Percentiles rank a stretch among this genome's conserved stretches.
Conservation (phyloP, 495 filamentous ascomycete species). For the Xylaria flabelliformis region DNA sequence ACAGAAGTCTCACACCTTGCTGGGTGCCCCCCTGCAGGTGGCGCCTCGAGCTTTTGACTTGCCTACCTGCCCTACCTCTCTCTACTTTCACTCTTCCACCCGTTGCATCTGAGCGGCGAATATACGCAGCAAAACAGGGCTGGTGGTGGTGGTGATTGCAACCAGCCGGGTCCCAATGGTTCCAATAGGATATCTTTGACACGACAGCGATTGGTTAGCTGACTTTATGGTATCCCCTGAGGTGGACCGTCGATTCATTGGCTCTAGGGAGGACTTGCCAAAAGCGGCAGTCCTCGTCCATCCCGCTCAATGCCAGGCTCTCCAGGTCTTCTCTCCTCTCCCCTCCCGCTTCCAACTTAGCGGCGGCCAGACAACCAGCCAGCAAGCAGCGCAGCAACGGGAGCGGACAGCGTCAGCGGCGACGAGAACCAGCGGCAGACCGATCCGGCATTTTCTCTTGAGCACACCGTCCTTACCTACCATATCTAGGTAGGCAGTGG, state of each 20-base stretch:
- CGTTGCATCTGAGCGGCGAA: not conserved
- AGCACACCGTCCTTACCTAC: constrained; percentile 6
- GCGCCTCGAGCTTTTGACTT: not conserved
- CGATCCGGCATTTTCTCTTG: constrained; percentile 2
- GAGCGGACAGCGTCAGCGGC: constrained; percentile 10
- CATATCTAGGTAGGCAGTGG: not conserved
- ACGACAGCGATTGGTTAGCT: constrained; percentile 11
- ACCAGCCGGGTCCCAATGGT: not conserved
- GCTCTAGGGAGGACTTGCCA: constrained; percentile 21
- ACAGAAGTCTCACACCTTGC: constrained; percentile 11
- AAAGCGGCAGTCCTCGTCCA: constrained; percentile 14
- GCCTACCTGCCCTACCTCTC: not conserved
- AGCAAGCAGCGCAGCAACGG: not conserved
- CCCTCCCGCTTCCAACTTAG: not conserved
- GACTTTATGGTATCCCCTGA: constrained; percentile 2
- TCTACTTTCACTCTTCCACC: not conserved
- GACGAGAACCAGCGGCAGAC: constrained; percentile 4
- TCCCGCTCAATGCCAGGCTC: not conserved
- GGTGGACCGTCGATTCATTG: constrained; percentile 18
- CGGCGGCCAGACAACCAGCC: not conserved
- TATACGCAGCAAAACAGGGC: not conserved
- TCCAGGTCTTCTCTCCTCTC: not conserved
- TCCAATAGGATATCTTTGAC: constrained; percentile 1
- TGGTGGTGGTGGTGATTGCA: not conserved
- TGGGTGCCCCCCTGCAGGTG: not conserved